Base-by-base conservation (phyloP, 31 red algal species). In the Endocladia muricata region DNA sequence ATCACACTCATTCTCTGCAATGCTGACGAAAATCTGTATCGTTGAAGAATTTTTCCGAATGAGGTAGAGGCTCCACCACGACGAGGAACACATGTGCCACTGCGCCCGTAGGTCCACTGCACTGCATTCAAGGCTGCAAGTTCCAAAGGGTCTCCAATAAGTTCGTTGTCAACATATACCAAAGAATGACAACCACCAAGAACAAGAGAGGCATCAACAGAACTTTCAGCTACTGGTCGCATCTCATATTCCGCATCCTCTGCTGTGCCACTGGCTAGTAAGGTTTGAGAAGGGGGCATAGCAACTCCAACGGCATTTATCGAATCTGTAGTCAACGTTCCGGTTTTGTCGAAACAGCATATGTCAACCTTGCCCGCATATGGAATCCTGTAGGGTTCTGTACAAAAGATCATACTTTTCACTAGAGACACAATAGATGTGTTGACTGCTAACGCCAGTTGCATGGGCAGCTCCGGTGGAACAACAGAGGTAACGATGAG, bases 261-360 rank as follows among this genome's bases (percentile, higher is more conserved):
- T 55, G 55, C 29, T 25, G 25, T 68, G 47, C 9, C 48, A 9
- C 64, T 17, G 25, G 36, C 54, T 8, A 6, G 31, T 37, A 34
- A 34, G 38, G 1, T 9, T n/a, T 23, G 30, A 15, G 26, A 29
- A 44, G 36, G 36, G 17, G 76, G 61, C 47, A 90, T 30, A 26
- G 77, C 88, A 3, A 98, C 68, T 0, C 85, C 88, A 36, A 77
- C 82, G 32, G 82, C 77, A 35, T 94, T 74, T 31, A 99, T 91
- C 7, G 72, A 71, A 62, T 99, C 96, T 0, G 89, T 86, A 9
- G 96, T 99, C 15, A 99, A 64, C 0, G 96, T 99, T 25, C 96
- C 96, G 0, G 96, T 99, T 68, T 99, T 99, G 77, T 99, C 96
- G 74, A 99, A 99, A 65, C 91, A 92, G 43, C 96, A 99, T 33